Base-by-base conservation (phyloP, 306 rosid species). In the Gillenia trifoliata region DNA sequence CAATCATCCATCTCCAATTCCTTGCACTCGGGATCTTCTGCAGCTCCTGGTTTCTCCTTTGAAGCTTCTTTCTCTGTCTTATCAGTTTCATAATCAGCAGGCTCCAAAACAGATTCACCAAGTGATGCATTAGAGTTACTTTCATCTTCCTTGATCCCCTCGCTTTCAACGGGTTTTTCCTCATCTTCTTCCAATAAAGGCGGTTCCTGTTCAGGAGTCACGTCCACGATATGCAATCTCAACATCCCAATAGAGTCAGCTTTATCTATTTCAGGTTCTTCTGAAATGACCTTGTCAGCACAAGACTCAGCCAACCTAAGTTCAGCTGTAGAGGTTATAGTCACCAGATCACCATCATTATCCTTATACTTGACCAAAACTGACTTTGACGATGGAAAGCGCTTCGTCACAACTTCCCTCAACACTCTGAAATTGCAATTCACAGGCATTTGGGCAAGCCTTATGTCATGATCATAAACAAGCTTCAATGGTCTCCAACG, bases 1-100 rank as follows among this genome's bases (percentile, higher is more conserved):
- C 99, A 95, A 72, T 95, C 99, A 76, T 92, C 99, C 96, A 95
- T 95, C 84, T 95, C 98, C 79, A 95, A 83, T 78, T 92, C 99
- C 83, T 92, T 90, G 88, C 92, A 76, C 73, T 95, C 93, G 2
- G 86, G 83, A 74, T 90, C 93, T 81, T 89, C 96, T 9, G 78
- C 25, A 36, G 81, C 82, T 50, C 73, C 87, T 29, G 85, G 72
- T 81, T 90, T 94, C 81, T 85, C 89, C 84, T 88, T 88, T 33
- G 81, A 72, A 74, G 77, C 82, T 79, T 88, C 95, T 71, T 91
- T 94, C 75, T 66, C 89, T 8, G 45, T 64, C 88, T 86, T 79
- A 66, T 83, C 91, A 76, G 72, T 82, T 78, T 84, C 92, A 6
- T 82, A 11, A 70, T 83, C 92, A 66, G 67, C 84, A 81, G 81